phyloP scores from a whole-genome alignment of 345 rosid species.

The Melastoma malabathricum region DNA sequence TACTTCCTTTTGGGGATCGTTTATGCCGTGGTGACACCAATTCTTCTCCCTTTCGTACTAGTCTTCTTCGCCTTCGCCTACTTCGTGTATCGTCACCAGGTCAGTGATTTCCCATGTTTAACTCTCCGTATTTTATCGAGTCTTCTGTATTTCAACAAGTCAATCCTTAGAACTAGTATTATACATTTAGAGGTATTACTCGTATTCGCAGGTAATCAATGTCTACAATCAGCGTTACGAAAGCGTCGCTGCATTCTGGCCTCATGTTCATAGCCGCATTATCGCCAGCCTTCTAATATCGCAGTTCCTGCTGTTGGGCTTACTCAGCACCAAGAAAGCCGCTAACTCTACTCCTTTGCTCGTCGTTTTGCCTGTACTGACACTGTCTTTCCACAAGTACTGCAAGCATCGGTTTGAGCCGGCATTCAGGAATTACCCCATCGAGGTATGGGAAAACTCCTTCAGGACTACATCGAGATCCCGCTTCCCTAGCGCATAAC shows the following conservation, averaged over 20 bases:
- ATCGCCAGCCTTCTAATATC: constrained; percentile 77
- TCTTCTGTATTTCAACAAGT: not conserved
- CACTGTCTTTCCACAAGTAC: constrained; percentile 75
- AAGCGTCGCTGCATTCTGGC: constrained; percentile 98
- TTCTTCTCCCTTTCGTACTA: constrained; percentile 82
- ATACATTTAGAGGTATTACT: not conserved
- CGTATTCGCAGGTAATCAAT: constrained; percentile 52
- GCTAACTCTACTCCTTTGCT: constrained; percentile 87
- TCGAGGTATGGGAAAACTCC: constrained; percentile 60
- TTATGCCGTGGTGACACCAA: constrained; percentile 83
- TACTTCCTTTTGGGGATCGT: constrained; percentile 94
- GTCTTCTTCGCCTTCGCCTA: constrained; percentile 87
- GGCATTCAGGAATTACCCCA: constrained; percentile 77
- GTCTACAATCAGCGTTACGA: constrained; percentile 89
- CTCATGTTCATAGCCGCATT: constrained; percentile 81
- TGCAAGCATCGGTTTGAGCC: constrained; percentile 92
- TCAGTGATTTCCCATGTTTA: constrained; percentile 12
- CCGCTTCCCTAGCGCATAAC: too few relatives aligned
- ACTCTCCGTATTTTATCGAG: not conserved
- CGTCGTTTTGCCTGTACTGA: constrained; percentile 58
- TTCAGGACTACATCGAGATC: not conserved
- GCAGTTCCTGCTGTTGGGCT: constrained; percentile 74
- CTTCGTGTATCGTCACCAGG: constrained; percentile 98
- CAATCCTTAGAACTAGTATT: not conserved
- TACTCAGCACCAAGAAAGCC: constrained; percentile 79